Evolutionary conservation across 2,329 filamentous ascomycete species (phyloP).

Genomic region (Pseudogymnoascus sp.): DNA sequence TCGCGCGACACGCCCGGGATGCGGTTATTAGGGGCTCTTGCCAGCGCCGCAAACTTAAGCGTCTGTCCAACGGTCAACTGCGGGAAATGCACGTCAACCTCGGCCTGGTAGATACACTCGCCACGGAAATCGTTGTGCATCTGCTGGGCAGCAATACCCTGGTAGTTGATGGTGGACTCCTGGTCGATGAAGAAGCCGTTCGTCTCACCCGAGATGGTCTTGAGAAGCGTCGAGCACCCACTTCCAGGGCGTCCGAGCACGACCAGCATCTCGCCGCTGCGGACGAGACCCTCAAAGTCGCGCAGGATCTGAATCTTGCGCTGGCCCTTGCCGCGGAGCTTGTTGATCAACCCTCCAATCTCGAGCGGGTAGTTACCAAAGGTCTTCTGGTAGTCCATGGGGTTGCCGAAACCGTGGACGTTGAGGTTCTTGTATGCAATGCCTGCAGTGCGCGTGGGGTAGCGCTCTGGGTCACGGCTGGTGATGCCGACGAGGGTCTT

Average conservation of each 20-base stretch:
- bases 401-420: constrained; percentile 60
- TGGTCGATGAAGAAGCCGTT: constrained; percentile 49
- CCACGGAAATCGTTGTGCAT: constrained; percentile 53
- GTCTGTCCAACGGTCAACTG: constrained; percentile 68
- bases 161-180: constrained; percentile 51
- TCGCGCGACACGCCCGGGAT: constrained; percentile 53
- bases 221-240: constrained; percentile 58
- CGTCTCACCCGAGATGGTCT: constrained; percentile 48
- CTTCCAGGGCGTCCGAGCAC: constrained; percentile 59
- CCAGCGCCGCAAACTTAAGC: constrained; percentile 62
- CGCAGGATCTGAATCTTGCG: constrained; percentile 51
- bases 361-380: constrained; percentile 56
- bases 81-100: constrained; percentile 67
- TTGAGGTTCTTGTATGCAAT: constrained; percentile 62
- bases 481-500: constrained; percentile 45
- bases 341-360: constrained; percentile 35
- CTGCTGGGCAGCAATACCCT: constrained; percentile 41
- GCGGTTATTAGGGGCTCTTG: constrained; percentile 55
- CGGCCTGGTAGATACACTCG: constrained; percentile 66
- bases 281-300: constrained; percentile 57
- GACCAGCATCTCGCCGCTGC: constrained; percentile 59
- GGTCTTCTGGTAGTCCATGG: constrained; percentile 65
- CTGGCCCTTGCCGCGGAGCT: constrained; percentile 43
- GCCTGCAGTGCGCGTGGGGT: constrained; percentile 52
- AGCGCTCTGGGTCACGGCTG: constrained; percentile 45